These are phyloP conservation scores for Neopestalotiopsis sp. DNA, from an alignment of 2,329 filamentous ascomycete species.

Conservation along the genomic window DNA sequence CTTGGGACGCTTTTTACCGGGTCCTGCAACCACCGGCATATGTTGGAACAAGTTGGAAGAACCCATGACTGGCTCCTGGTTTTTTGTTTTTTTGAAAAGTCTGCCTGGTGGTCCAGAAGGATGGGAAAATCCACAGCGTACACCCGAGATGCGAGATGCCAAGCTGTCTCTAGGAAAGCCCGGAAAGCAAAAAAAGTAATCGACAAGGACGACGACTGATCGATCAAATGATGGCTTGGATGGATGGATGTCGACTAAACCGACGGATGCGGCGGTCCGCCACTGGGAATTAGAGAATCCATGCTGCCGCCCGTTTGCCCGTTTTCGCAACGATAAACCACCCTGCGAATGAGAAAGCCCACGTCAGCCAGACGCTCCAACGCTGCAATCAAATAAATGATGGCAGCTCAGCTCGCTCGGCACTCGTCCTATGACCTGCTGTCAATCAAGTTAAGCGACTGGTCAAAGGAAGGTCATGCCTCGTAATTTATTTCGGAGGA, in stretches of 20 bases:
- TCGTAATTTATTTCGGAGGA: slow-evolving; percentile 2
- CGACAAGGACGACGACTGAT: too few species aligned
- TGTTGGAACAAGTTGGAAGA: not conserved
- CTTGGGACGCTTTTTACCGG: not conserved
- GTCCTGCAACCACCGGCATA: not conserved
- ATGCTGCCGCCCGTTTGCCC: not conserved
- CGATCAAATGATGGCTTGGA: too few species aligned
- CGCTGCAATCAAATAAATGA: not conserved
- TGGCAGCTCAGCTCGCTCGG: not conserved
- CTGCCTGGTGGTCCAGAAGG: too few species aligned
- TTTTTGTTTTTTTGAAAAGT: too few species aligned
- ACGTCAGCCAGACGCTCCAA: not conserved
- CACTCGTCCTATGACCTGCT: not conserved
- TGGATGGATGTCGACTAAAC: too few species aligned
- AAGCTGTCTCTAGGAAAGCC: not conserved
- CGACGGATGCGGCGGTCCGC: not conserved
- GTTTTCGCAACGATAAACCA: not conserved
- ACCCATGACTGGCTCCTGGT: not conserved
- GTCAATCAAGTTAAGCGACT: too few species aligned
- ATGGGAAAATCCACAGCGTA: not conserved
- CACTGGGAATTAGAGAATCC: not conserved
- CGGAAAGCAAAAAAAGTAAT: too few species aligned
- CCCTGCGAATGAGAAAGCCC: not conserved
- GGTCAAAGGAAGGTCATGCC: not conserved
- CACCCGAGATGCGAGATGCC: not conserved